Conservation (phyloP, 768 basidiomycete genomes). For the Cubamyces sp. region DNA sequence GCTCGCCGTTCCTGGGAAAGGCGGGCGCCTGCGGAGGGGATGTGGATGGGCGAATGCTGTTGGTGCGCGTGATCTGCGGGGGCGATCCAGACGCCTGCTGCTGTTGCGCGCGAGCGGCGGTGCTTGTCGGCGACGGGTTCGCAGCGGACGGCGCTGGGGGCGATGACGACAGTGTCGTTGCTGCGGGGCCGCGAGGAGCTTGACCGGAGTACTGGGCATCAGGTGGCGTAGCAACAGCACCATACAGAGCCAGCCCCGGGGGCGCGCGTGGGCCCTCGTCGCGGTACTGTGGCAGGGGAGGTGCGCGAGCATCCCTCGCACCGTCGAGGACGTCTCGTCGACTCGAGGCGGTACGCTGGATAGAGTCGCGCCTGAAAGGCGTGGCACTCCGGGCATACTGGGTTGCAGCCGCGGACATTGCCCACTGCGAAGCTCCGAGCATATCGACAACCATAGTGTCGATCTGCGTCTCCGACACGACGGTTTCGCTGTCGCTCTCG, state of each 20-base stretch:
- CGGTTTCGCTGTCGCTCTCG: conserved; percentile 27
- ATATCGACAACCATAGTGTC: conserved; percentile 27
- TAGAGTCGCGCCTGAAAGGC: conserved; percentile 20
- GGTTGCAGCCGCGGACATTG: neutral
- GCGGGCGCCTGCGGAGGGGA: conserved; percentile 5
- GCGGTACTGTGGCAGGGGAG: conserved; percentile 5
- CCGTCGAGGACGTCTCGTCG: conserved; percentile 5
- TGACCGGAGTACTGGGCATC: conserved; percentile 12
- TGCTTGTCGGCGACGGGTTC: neutral
- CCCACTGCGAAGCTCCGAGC: conserved; percentile 18
- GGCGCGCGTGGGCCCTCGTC: conserved; percentile 24
- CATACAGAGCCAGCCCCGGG: conserved; percentile 11
- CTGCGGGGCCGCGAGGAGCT: conserved; percentile 1
- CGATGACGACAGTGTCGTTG: conserved; percentile 9
- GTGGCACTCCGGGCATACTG: conserved; percentile 12
- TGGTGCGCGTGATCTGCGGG: conserved; percentile 13
- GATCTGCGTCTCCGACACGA: conserved; percentile 18
- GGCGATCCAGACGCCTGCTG: conserved; percentile 1
- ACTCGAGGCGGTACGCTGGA: conserved; percentile 12
- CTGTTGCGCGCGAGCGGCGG: neutral
- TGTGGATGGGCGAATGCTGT: conserved; percentile 12
- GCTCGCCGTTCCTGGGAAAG: neutral
- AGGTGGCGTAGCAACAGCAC: conserved; percentile 22
- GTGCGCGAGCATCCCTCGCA: conserved; percentile 7
- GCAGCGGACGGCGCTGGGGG: neutral